A percentile compares a stretch with the other conserved stretches of the same genome.
These are phyloP conservation scores for Isabelozyma heimii DNA, from an alignment of 805 yeast genomes.

Conservation along the genomic window DNA sequence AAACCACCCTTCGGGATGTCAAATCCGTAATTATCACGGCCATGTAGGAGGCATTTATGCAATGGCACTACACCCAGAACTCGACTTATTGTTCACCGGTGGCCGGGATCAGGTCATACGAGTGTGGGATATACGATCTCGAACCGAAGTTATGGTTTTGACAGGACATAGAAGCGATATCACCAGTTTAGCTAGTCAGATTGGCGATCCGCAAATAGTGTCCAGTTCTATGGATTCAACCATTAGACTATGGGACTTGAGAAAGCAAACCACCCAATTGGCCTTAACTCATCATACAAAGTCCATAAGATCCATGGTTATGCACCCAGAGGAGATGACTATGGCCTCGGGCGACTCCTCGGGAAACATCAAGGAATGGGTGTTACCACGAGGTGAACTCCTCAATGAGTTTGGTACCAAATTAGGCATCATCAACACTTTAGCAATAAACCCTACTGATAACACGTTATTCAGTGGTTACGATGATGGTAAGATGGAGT, in stretches of 20 bases:
- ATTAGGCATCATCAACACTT: conserved; percentile 63
- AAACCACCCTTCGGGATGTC: conserved; percentile 48
- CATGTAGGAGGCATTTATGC: conserved; percentile 88
- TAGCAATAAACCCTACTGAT: conserved; percentile 61
- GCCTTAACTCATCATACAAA: conserved; percentile 84
- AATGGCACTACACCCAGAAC: conserved; percentile 80
- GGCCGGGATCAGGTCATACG: conserved; percentile 85
- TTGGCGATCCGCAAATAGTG: conserved; percentile 81
- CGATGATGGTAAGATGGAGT: conserved; percentile 75
- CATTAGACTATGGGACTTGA: conserved; percentile 84
- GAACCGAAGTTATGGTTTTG: conserved; percentile 69
- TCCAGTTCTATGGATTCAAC: conserved; percentile 85
- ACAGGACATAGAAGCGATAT: conserved; percentile 81
- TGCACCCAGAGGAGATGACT: conserved; percentile 69
- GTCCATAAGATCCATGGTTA: conserved; percentile 68
- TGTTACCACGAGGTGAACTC: conserved; percentile 71
- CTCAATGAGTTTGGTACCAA: conserved; percentile 51
- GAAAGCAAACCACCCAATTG: conserved; percentile 69
- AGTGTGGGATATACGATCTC: conserved; percentile 91
- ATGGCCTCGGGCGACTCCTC: conserved; percentile 80
- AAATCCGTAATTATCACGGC: conserved; percentile 86
- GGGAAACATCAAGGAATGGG: conserved; percentile 76
- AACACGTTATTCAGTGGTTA: conserved; percentile 73
- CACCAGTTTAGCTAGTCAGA: conserved; percentile 62
- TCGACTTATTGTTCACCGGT: conserved; percentile 80